phyloP scores from a whole-genome alignment of 2,329 filamentous ascomycete genomes.

The Aspergillus ochraceus region DNA sequence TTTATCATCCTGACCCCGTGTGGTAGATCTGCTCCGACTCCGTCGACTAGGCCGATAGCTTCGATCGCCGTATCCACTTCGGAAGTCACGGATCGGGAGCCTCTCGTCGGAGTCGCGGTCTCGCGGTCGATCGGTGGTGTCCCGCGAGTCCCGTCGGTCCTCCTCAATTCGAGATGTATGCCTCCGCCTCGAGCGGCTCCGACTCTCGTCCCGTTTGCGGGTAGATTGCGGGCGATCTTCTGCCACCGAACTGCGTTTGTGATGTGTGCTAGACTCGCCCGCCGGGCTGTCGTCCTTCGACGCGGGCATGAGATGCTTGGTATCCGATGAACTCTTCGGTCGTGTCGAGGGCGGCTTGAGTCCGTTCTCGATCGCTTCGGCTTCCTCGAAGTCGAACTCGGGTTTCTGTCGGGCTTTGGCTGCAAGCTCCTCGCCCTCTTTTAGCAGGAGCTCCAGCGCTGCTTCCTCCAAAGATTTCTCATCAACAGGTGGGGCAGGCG shows the following conservation, averaged over 20 bases:
- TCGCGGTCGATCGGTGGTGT: conserved; percentile 29
- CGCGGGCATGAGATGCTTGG: conserved; percentile 26
- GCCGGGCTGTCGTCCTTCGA: conserved; percentile 31
- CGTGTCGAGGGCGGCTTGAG: conserved; percentile 33
- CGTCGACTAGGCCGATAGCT: conserved; percentile 35
- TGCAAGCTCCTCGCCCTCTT: conserved; percentile 56
- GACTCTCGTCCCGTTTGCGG: conserved; percentile 25
- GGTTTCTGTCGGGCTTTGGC: conserved; percentile 52
- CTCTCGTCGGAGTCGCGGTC: conserved; percentile 37
- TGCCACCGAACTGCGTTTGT: conserved; percentile 27
- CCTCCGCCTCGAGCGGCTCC: conserved; percentile 31
- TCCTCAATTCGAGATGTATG: conserved; percentile 30
- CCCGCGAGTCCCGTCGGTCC: conserved; percentile 30
- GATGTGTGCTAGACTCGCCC: conserved; percentile 24
- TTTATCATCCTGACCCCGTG: conserved; percentile 26
- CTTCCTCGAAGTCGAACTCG: conserved; percentile 53
- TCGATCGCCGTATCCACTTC: conserved; percentile 27
- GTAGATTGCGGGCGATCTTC: conserved; percentile 27
- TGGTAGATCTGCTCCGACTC: conserved; percentile 36
- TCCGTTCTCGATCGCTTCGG: conserved; percentile 42
- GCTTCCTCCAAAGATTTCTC: conserved; percentile 58
- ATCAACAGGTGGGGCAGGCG: conserved; percentile 39
- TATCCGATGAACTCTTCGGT: conserved; percentile 27
- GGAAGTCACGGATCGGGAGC: conserved; percentile 31
- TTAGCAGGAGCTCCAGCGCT: conserved; percentile 54